Conservation (phyloP, 768 basidiomycete species). For the Russula earlei region DNA sequence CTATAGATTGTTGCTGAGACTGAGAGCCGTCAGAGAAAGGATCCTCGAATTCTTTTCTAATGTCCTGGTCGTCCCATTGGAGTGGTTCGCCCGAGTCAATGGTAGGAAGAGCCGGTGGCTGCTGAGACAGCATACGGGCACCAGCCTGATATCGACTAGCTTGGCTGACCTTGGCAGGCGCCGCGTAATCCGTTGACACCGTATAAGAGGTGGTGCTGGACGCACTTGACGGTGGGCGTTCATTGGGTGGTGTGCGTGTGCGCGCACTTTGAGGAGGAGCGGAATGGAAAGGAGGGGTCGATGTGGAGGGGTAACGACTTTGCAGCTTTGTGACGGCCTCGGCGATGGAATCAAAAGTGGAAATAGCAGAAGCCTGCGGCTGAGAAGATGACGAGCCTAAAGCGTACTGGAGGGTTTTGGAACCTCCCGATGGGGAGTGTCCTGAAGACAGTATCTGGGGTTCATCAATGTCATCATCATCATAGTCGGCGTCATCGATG, state of each 20-base stretch:
- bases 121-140: neutral
- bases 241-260: neutral
- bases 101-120: slow-evolving; percentile 22
- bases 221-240: slow-evolving; percentile 3
- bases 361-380: neutral
- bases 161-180: slow-evolving; percentile 3
- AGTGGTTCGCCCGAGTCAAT: slow-evolving; percentile 29
- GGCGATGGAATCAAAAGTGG: slow-evolving; percentile 15
- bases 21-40: slow-evolving; percentile 25
- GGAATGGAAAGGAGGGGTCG: neutral
- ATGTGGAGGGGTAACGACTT: slow-evolving; percentile 1
- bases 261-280: neutral
- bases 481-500: neutral
- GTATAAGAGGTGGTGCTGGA: slow-evolving; percentile 8
- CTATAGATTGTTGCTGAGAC: neutral
- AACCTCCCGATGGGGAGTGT: slow-evolving; percentile 7
- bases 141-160: neutral
- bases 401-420: slow-evolving; percentile 11
- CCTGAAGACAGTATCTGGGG: neutral
- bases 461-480: slow-evolving; percentile 6
- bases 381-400: slow-evolving; percentile 8
- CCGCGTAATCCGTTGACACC: slow-evolving; percentile 13
- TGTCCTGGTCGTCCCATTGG: slow-evolving; percentile 19
- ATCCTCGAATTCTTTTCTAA: slow-evolving; percentile 19
- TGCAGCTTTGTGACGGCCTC: slow-evolving; percentile 16